A percentile compares a stretch with the other conserved stretches of the same genome.
phyloP scores from a whole-genome alignment of 139 green algal genomes.

The Volvox africanus region DNA sequence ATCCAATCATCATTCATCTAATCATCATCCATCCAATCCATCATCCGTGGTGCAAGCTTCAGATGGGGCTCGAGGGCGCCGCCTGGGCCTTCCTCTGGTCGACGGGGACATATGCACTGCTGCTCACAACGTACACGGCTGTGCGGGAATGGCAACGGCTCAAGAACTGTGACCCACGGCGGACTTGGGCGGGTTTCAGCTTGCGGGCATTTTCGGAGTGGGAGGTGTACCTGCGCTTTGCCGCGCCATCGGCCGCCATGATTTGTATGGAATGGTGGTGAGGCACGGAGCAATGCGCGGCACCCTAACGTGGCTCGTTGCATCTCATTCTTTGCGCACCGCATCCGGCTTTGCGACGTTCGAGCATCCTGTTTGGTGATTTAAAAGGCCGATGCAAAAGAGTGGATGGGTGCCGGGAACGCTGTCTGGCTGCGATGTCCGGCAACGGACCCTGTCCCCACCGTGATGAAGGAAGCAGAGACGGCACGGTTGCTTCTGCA shows the following conservation, averaged over 20 bases:
- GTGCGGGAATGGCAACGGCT: slow-evolving; percentile 19
- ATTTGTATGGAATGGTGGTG: slow-evolving; percentile 70
- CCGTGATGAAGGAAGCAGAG: neutral
- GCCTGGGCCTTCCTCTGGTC: slow-evolving; percentile 66
- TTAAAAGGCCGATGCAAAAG: neutral
- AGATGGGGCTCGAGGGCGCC: slow-evolving; percentile 74
- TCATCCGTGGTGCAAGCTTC: neutral
- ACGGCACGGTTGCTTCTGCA: neutral
- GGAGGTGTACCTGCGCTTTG: slow-evolving; percentile 62
- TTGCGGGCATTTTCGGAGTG: slow-evolving; percentile 51
- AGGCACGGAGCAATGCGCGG: neutral
- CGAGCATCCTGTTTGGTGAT: neutral
- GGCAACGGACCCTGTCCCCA: neutral
- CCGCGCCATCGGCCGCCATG: slow-evolving; percentile 60
- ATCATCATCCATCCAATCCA: no score
- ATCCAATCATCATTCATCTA: no score
- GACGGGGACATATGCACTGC: slow-evolving; percentile 38
- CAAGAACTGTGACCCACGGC: neutral
- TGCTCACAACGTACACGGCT: slow-evolving; percentile 26
- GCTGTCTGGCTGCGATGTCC: no score
- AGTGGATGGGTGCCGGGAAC: neutral
- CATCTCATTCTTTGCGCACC: no score
- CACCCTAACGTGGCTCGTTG: no score
- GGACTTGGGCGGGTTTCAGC: slow-evolving; percentile 44
- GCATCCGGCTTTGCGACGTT: no score